Conservation (phyloP, 2,329 filamentous ascomycete genomes). For the Beauveria sp. region DNA sequence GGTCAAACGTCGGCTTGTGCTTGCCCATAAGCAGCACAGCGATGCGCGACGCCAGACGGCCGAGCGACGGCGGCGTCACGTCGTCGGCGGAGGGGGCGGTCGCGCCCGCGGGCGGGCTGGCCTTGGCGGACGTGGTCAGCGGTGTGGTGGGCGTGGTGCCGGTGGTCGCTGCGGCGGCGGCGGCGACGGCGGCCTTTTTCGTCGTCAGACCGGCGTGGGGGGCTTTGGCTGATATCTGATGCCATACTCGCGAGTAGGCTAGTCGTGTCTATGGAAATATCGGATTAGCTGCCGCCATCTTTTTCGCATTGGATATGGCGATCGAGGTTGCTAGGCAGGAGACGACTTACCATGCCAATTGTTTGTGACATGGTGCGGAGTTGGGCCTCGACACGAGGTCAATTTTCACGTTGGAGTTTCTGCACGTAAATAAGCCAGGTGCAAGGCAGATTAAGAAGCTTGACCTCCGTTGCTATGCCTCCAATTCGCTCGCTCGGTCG, state of each 20-base stretch:
- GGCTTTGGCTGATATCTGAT: slow-evolving; percentile 67
- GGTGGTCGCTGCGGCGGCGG: neutral
- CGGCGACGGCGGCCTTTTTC: slow-evolving; percentile 24
- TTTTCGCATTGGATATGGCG: neutral
- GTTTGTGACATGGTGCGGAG: slow-evolving; percentile 64
- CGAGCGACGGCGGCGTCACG: slow-evolving; percentile 68
- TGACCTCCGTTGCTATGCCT: neutral
- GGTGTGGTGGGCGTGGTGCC: neutral
- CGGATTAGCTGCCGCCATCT: neutral
- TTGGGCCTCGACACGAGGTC: slow-evolving; percentile 12
- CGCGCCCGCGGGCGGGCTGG: neutral
- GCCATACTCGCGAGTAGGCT: slow-evolving; percentile 94
- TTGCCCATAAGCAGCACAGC: slow-evolving; percentile 92
- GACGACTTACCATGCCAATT: slow-evolving; percentile 57
- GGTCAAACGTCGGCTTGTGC: slow-evolving; percentile 96
- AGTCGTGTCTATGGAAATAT: slow-evolving; percentile 65
- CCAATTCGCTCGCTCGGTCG: neutral
- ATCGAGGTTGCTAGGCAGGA: slow-evolving; percentile 3
- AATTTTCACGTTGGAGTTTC: slow-evolving; percentile 3
- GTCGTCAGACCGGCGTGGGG: slow-evolving; percentile 56
- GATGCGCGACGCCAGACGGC: slow-evolving; percentile 81
- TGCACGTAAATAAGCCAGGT: neutral
- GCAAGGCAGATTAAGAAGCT: neutral
- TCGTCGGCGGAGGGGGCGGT: slow-evolving; percentile 20
- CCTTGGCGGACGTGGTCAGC: neutral